Base-by-base conservation (phyloP, 2,329 filamentous ascomycete genomes). In the Monosporascus sp. region DNA sequence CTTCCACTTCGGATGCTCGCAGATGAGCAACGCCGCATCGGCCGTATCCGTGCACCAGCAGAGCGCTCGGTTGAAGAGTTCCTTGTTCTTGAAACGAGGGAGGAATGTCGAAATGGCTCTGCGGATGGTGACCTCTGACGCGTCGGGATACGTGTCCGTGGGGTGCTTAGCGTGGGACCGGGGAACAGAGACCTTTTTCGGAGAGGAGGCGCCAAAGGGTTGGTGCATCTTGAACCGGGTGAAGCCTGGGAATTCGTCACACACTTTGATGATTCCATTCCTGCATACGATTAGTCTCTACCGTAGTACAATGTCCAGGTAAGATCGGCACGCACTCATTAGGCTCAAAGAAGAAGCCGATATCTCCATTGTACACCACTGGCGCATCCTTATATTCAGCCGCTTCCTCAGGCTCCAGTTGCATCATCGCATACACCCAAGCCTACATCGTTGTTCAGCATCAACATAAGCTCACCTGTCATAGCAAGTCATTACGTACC, bases 261-360 rank as follows among this genome's bases (percentile, higher is more conserved):
- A 72, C 40, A 72, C 65, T 31, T 72, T 72, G 51, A 72, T 65
- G 46, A 70, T 55, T 3, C 72, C 69, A 9, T 66, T 46, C 49
- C 59, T 63, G 15, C 5, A 15, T 9, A 28, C 26, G 3, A 3
- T 59, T 41, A 53, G 57, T 54, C 24, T 22, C 5, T 3, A 2
- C 26, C 6, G n/a, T 17, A 11, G n/a, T 31, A 17, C 5, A 17
- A 40, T 18, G 8, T 5, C 17, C 17, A n/a, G 17, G 17, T 7
- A 14, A 26, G 22, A 46, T 46, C 9, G n/a, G n/a, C 17, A 52
- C 57, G 45, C 61, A 68, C 63, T 73, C 72, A 49, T 72, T 71
- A 1, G 73, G 72, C 52, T 78, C 75, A 63, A 78, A 78, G 64
- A 78, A 78, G 64, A 78, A 78, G 1, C 76, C 76, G 31, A 72